Evolutionary conservation across 2,329 filamentous ascomycete genomes (phyloP).

Genomic region (Saccharata proteae): DNA sequence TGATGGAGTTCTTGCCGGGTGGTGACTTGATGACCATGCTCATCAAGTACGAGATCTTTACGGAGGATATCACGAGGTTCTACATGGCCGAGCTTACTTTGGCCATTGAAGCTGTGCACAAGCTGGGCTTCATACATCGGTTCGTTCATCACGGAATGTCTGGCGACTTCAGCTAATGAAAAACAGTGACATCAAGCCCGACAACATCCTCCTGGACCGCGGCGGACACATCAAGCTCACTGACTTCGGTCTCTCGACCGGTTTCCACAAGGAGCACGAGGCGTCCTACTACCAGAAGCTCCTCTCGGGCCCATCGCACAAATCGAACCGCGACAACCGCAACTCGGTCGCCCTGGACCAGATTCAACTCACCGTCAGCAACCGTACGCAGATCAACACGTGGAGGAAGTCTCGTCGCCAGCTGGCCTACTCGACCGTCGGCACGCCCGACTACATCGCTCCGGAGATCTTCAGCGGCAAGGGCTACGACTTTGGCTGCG

Average conservation of each 20-base stretch:
- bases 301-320: slow-evolving; percentile 52
- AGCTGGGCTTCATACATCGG: slow-evolving; percentile 96
- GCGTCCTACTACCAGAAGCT: slow-evolving; percentile 98
- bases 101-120: slow-evolving; percentile 97
- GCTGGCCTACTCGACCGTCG: slow-evolving; percentile 96
- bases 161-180: slow-evolving; percentile 18
- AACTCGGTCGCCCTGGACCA: slow-evolving; percentile 94
- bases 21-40: slow-evolving; percentile 99
- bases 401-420: slow-evolving; percentile 92
- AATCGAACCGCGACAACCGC: slow-evolving; percentile 50
- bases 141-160: slow-evolving; percentile 34
- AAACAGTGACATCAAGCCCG: slow-evolving; percentile 88
- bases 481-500: slow-evolving; percentile 91
- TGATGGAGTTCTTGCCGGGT: slow-evolving; percentile 98
- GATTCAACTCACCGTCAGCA: slow-evolving; percentile 95
- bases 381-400: slow-evolving; percentile 95
- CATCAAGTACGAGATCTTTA: slow-evolving; percentile 99
- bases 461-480: slow-evolving; percentile 96
- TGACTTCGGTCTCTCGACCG: slow-evolving; percentile 94
- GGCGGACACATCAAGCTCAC: slow-evolving; percentile 97
- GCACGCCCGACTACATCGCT: slow-evolving; percentile 96
- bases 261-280: slow-evolving; percentile 95
- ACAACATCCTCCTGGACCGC: slow-evolving; percentile 92
- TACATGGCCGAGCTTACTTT: slow-evolving; percentile 98
- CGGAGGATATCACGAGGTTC: slow-evolving; percentile 94